Evolutionary conservation across 164 flowering plant species (phyloP), one percentile per base, ranked within the genome.

Genomic region (Kingdonia uniflora): DNA sequence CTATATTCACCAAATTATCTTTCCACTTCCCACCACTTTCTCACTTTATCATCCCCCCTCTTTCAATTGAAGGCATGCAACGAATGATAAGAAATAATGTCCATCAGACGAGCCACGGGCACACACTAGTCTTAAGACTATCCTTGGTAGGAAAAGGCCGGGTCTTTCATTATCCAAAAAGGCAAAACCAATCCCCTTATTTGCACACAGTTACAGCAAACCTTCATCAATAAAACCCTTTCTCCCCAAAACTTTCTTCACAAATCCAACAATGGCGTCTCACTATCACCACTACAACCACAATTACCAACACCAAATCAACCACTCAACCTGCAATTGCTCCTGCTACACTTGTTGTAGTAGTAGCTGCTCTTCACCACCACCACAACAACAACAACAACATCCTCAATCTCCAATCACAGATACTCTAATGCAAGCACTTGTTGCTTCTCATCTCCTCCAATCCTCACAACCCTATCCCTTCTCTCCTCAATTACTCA

Each of bases 341-440:
- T 38, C 59, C 65, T 54, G 24, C 54, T 45, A 59, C 55, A 22
- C 51, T 22, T 47, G 51, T 22, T 47, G 16, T 47, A 17, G 1
- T 2, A 16, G 12, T 19, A 2, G 13, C 20, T 16, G 2, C 11
- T 44, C 21, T 10, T 44, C 20, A 2, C 20, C 48, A 8, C 20
- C 20, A 44, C 20, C 20, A 2, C 21, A 16, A 13, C 48, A 44
- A 1, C 22, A 14, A 15, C 48, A 41, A 2, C 44, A 41, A 14
- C 44, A n/a, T 1, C 1, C 5, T 41, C 16, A 11, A 5, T 41
- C 44, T 14, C 48, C 22, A 44, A 11, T 21, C n/a, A 23, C 68
- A 17, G 77, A 76, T 6, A 73, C 79, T 46, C 69, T 65, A 26
- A 72, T 77, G 54, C 74, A 70, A 54, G 80, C 70, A 47, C 54